Percentiles rank a stretch among this genome's conserved stretches.
These are phyloP conservation scores for Camellia lanceoleosa DNA, from an alignment of 148 eudicot species.

Conservation along the genomic window DNA sequence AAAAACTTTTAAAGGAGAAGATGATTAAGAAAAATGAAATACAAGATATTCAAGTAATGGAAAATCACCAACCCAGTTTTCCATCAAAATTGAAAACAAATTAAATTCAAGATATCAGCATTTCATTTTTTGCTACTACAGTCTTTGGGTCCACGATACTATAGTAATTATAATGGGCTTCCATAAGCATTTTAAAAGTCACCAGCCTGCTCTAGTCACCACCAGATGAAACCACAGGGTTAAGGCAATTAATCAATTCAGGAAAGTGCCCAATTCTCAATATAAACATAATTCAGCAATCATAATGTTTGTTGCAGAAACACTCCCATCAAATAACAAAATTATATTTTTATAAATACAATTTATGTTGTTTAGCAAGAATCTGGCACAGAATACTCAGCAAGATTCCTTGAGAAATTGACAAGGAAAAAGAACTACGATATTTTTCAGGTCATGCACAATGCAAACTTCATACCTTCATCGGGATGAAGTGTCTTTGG, in stretches of 20 bases:
- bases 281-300: neutral
- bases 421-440: no score
- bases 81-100: no score
- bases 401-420: neutral
- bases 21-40: neutral
- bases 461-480: conserved; percentile 53
- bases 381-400: neutral
- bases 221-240: neutral
- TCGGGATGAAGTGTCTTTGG: conserved; percentile 81
- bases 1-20: neutral
- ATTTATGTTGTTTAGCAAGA: neutral
- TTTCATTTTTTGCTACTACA: neutral
- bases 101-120: neutral
- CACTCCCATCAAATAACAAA: neutral
- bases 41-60: neutral
- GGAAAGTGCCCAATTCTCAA: neutral
- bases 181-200: neutral
- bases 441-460: neutral
- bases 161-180: neutral
- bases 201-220: neutral
- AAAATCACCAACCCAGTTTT: neutral
- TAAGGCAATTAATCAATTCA: neutral
- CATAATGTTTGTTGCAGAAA: neutral
- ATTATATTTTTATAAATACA: neutral
- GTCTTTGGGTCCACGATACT: neutral